These are phyloP conservation scores for Citrus hindsii DNA, from an alignment of 345 rosid species.

Conservation along the genomic window DNA sequence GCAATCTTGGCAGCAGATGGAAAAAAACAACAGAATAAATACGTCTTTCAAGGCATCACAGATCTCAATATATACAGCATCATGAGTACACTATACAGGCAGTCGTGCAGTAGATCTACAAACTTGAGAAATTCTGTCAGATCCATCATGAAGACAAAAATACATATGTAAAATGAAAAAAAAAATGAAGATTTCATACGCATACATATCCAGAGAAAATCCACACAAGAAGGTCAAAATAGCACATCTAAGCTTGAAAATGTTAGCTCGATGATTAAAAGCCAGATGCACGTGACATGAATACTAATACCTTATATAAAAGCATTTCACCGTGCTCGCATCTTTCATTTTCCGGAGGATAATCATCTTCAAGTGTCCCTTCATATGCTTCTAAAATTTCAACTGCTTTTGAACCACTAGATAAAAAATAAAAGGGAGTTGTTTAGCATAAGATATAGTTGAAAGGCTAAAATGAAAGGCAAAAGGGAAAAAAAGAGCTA, in stretches of 20 bases:
- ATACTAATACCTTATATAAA: slow-evolving; percentile 71
- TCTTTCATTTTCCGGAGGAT: slow-evolving; percentile 96
- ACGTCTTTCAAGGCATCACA: no score
- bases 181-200: neutral
- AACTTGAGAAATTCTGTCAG: neutral
- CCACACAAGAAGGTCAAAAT: neutral
- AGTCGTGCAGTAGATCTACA: neutral
- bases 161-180: neutral
- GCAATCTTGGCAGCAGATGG: neutral
- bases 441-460: neutral
- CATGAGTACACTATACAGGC: no score
- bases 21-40: no score
- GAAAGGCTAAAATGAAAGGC: neutral
- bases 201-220: neutral
- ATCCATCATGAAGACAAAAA: neutral
- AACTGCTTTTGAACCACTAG: slow-evolving; percentile 90
- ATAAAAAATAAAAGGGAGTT: slow-evolving; percentile 13
- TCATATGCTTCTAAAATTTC: slow-evolving; percentile 98
- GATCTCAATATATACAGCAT: no score
- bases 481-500: neutral
- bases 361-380: slow-evolving; percentile 98
- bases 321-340: slow-evolving; percentile 99
- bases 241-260: neutral
- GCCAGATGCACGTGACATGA: neutral
- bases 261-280: neutral